Evolutionary conservation across 345 rosid genomes (phyloP).

Genomic region (Streptanthus diversifolius): DNA sequence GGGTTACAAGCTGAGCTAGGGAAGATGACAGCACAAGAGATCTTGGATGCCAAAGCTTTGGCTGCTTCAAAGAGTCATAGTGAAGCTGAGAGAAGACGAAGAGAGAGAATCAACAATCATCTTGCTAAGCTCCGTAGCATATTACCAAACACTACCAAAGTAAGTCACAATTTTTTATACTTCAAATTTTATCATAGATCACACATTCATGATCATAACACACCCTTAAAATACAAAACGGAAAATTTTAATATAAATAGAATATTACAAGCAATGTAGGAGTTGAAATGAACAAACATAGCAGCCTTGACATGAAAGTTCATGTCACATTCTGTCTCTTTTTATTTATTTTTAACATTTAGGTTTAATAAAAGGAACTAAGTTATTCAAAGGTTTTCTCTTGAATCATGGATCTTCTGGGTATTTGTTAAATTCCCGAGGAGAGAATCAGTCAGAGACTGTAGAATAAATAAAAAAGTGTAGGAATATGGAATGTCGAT

Average conservation of each 20-base stretch:
- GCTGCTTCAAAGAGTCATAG: slow-evolving; percentile 99
- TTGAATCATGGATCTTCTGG: slow-evolving; percentile 25
- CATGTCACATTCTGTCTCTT: slow-evolving; percentile 32
- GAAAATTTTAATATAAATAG: background rate
- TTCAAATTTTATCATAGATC: background rate
- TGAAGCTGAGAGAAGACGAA: slow-evolving; percentile 92
- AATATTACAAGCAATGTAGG: slow-evolving; percentile 16
- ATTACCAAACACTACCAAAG: slow-evolving; percentile 95
- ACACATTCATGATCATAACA: slow-evolving; percentile 12
- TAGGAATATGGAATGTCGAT: slow-evolving; percentile 49
- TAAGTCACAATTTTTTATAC: slow-evolving; percentile 40
- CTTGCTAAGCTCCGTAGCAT: slow-evolving; percentile 91
- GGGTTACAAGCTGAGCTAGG: slow-evolving; percentile 82
- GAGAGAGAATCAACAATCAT: slow-evolving; percentile 96
- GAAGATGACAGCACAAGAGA: slow-evolving; percentile 92
- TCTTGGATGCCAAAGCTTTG: slow-evolving; percentile 98
- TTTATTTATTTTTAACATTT: slow-evolving; percentile 9
- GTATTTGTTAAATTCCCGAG: slow-evolving; percentile 37
- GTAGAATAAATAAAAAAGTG: slow-evolving; percentile 24
- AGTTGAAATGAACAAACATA: slow-evolving; percentile 31
- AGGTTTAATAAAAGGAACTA: slow-evolving; percentile 19
- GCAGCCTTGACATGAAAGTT: slow-evolving; percentile 31
- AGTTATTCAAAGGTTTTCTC: slow-evolving; percentile 23
- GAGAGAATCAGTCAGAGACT: slow-evolving; percentile 35
- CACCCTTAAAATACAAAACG: background rate